These are phyloP conservation scores for Clonostachys sp. DNA, from an alignment of 2,329 filamentous ascomycete genomes.

Conservation along the genomic window DNA sequence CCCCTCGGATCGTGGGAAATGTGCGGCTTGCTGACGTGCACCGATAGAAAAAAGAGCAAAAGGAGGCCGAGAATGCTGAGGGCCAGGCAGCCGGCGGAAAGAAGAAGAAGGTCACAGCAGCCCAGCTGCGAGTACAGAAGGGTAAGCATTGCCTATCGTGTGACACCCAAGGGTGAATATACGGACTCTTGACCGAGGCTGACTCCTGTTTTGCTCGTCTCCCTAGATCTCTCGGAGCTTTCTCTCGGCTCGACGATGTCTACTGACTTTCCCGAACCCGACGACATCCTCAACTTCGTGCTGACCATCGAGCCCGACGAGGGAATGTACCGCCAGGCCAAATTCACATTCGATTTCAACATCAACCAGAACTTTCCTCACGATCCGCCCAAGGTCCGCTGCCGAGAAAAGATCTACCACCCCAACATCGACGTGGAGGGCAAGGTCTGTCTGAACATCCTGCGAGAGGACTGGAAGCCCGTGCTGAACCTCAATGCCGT, in stretches of 20 bases:
- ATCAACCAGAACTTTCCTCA: conserved; percentile 96
- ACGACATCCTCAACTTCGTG: conserved; percentile 81
- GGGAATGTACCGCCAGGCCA: conserved; percentile 80
- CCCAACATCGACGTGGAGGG: conserved; percentile 97
- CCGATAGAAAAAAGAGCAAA: conserved; percentile 89
- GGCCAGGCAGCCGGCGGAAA: conserved; percentile 66
- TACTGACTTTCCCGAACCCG: conserved; percentile 74
- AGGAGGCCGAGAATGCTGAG: conserved; percentile 84
- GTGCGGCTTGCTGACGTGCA: neutral
- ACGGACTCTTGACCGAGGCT: conserved; percentile 1
- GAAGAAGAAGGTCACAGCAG: conserved; percentile 98
- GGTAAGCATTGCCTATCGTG: conserved; percentile 45
- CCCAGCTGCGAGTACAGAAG: conserved; percentile 93
- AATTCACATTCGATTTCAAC: conserved; percentile 84
- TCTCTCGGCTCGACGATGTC: conserved; percentile 76
- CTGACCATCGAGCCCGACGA: conserved; percentile 83
- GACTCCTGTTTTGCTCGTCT: neutral
- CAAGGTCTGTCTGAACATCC: conserved; percentile 96
- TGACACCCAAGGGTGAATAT: neutral
- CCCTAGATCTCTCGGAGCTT: conserved; percentile 72
- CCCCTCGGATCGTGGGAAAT: neutral
- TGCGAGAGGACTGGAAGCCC: conserved; percentile 98
- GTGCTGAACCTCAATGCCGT: conserved; percentile 95
- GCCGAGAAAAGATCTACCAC: conserved; percentile 97
- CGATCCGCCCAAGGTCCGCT: conserved; percentile 95